Conservation (phyloP, 2,329 filamentous ascomycete species). For the Fusarium sp. region DNA sequence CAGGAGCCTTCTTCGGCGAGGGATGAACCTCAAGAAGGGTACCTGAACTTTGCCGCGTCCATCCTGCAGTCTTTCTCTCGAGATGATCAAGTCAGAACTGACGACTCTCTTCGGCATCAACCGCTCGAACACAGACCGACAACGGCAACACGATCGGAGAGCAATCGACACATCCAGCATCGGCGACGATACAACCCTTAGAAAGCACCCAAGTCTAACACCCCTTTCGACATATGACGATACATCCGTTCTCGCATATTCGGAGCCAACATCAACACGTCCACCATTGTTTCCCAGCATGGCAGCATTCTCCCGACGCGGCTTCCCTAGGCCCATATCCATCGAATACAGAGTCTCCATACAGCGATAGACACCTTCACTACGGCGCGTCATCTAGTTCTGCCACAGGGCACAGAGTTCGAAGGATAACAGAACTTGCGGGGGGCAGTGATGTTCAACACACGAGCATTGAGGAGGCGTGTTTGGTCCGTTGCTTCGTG, state of each 20-base stretch:
- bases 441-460: background rate
- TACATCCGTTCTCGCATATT: background rate
- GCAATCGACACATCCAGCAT: background rate
- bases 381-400: background rate
- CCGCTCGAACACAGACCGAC: background rate
- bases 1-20: background rate
- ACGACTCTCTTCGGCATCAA: background rate
- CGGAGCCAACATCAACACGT: background rate
- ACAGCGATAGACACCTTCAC: background rate
- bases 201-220: background rate
- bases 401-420: background rate
- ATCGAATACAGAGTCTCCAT: background rate
- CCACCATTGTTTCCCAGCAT: background rate
- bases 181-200: background rate
- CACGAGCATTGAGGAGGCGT: slow-evolving; percentile 15
- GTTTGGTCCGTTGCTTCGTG: slow-evolving; percentile 24
- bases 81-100: background rate
- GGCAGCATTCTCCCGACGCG: background rate
- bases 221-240: background rate
- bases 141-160: background rate
- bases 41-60: slow-evolving; percentile 12
- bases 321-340: background rate
- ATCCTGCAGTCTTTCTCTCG: slow-evolving; percentile 17
- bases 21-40: slow-evolving; percentile 8
- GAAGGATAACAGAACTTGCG: background rate